Evolutionary conservation across 2,329 filamentous ascomycete species (phyloP), one percentile per base, ranked within the genome.

Genomic region (Colletotrichum plurivorum): DNA sequence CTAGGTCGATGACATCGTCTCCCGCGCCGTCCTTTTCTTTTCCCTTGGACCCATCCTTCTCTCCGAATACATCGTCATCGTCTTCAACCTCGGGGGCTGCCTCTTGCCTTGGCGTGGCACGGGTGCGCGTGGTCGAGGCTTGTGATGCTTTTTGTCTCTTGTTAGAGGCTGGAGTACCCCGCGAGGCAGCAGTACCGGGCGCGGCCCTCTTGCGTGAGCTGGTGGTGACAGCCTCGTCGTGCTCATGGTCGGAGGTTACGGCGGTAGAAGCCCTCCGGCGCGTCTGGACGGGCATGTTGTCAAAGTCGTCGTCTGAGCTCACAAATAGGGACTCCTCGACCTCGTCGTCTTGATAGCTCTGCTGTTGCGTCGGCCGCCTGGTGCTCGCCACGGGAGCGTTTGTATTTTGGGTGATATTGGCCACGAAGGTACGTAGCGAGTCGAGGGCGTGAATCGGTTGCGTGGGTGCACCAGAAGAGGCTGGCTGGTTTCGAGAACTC

Each of bases 1-100:
- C 80, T 9, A 86, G 73, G 72, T 86, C 83, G 51, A 83, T 78
- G 9, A 79, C 71, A 20, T 81, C 77, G 5, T 72, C 69, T 45
- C 67, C 70, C 16, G 75, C 73, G 5, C 72, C 67, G 9, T 70
- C 72, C 16, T 80, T 76, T 18, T 76, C 76, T 27, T 70, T 67
- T 16, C 70, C 69, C 16, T 61, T 67, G 36, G 20, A 27, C 7
- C 31, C 48, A 0, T 58, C 27, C 41, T 69, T 61, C 49, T 76
- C 75, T 65, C 74, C 74, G 56, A 78, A 71, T 10, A 76, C 55
- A 57, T 80, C 74, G 63, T 36, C 31, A 5, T 79, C 72, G 61
- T 76, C 73, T 48, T 41, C 45, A 27, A 25, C 22, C 31, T 20
- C 45, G 20, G 53, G 52, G 25, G n/a, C 27, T 20, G 36, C 20